Evolutionary conservation across 169 alveolate genomes (phyloP).

Genomic region (Neospora caninum): DNA sequence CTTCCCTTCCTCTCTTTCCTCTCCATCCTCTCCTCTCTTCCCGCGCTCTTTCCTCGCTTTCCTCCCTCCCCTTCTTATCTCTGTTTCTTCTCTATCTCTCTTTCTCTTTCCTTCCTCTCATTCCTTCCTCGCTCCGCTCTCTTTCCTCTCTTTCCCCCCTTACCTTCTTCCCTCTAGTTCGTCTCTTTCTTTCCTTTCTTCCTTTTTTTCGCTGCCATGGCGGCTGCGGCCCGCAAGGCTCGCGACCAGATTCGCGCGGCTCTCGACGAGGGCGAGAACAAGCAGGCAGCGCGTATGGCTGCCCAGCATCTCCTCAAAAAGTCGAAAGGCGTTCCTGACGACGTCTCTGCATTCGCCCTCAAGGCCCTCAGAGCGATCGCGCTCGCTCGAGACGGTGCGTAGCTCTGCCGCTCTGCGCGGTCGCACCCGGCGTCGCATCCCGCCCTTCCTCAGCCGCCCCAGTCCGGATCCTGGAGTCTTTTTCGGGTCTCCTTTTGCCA

Average conservation of each 20-base stretch:
- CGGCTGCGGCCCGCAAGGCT: background rate
- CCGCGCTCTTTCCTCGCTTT: too few species aligned
- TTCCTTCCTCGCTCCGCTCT: background rate
- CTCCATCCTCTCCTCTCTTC: too few species aligned
- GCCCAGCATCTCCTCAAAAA: background rate
- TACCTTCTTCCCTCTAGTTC: background rate
- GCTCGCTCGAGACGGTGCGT: background rate
- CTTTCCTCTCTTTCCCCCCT: background rate
- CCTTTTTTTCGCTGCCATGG: background rate
- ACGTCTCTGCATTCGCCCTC: background rate
- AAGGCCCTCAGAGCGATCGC: conserved; percentile 18
- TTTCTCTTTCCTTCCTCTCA: background rate
- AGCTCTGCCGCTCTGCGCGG: background rate
- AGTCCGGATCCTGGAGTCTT: too few species aligned
- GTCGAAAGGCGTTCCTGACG: background rate
- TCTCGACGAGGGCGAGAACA: conserved; percentile 8
- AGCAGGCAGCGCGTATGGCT: background rate
- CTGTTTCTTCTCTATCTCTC: too few species aligned
- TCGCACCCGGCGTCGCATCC: background rate
- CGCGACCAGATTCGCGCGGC: conserved; percentile 8
- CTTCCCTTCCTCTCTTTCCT: too few species aligned
- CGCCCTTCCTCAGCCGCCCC: too few species aligned
- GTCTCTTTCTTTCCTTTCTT: background rate
- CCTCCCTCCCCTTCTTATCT: too few species aligned
- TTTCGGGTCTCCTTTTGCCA: too few species aligned